phyloP scores from a whole-genome alignment of 2,329 filamentous ascomycete genomes.

The Pseudogymnoascus sp. region DNA sequence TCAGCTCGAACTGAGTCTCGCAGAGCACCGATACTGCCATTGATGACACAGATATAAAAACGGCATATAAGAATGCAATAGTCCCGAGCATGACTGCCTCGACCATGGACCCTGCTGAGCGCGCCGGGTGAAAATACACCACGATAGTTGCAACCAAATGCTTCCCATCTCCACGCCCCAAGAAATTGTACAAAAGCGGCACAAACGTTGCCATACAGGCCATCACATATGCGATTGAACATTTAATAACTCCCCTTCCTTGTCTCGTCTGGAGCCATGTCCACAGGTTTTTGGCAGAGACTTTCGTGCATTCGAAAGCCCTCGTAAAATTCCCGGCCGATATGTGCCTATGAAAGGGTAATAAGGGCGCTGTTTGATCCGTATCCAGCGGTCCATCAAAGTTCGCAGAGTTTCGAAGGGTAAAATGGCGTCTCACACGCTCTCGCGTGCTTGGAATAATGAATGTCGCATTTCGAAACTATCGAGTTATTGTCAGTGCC shows the following conservation, averaged over 20 bases:
- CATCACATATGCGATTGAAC: slow-evolving; percentile 79
- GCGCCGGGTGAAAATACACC: slow-evolving; percentile 88
- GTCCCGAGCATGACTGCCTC: slow-evolving; percentile 72
- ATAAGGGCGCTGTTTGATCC: slow-evolving; percentile 11
- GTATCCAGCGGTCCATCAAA: slow-evolving; percentile 17
- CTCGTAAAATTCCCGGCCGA: slow-evolving; percentile 26
- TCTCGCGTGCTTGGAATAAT: slow-evolving; percentile 81
- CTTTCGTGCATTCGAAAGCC: slow-evolving; percentile 27
- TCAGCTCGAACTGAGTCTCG: slow-evolving; percentile 54
- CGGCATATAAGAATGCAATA: slow-evolving; percentile 70
- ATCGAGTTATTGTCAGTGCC: not conserved
- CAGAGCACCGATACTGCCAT: slow-evolving; percentile 85
- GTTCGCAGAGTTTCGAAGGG: slow-evolving; percentile 50
- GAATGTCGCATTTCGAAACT: slow-evolving; percentile 78
- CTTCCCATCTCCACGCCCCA: slow-evolving; percentile 83
- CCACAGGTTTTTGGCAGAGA: slow-evolving; percentile 36
- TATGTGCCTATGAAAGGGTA: slow-evolving; percentile 15
- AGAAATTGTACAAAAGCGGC: slow-evolving; percentile 58
- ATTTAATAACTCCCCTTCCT: slow-evolving; percentile 79
- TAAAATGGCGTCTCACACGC: slow-evolving; percentile 71
- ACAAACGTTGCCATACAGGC: slow-evolving; percentile 83
- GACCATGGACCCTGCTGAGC: slow-evolving; percentile 81
- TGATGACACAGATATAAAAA: slow-evolving; percentile 67
- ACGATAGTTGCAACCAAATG: slow-evolving; percentile 90
- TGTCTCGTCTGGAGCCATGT: slow-evolving; percentile 61